Percentiles rank a stretch among this genome's conserved stretches.
Conservation (phyloP, 129 eudicot genomes). For the Pittosporum tobira region DNA sequence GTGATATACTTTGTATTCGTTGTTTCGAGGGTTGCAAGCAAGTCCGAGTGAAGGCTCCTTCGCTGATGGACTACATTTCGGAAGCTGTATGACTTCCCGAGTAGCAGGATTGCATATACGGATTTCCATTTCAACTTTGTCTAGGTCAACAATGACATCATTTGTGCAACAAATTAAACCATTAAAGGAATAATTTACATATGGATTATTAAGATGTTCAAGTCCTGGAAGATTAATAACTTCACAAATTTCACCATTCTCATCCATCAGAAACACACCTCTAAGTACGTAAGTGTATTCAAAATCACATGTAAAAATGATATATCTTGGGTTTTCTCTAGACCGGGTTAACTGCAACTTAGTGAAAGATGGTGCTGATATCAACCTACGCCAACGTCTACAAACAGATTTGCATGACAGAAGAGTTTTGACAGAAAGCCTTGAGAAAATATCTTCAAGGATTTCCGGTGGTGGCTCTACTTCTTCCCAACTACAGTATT, state of each 20-base stretch:
- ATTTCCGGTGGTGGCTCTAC: too few species aligned
- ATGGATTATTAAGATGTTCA: background rate
- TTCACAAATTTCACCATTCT: background rate
- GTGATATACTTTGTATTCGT: constrained; percentile 9
- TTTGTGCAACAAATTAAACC: too few species aligned
- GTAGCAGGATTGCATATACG: constrained; percentile 16
- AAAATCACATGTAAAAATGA: background rate
- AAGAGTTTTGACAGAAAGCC: constrained; percentile 15
- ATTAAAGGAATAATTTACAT: constrained; percentile 13
- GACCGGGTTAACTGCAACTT: background rate
- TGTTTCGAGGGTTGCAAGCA: background rate
- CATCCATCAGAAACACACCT: constrained; percentile 7
- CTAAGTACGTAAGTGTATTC: too few species aligned
- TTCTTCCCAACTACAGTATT: too few species aligned
- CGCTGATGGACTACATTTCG: constrained; percentile 5
- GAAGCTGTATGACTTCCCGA: constrained; percentile 18
- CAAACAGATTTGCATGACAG: constrained; percentile 12
- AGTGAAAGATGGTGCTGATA: constrained; percentile 6
- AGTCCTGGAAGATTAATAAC: background rate
- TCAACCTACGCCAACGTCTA: constrained; percentile 6
- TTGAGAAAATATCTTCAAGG: constrained; percentile 5
- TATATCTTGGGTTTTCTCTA: background rate
- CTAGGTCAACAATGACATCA: constrained; percentile 3
- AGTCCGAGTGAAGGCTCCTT: constrained; percentile 6
- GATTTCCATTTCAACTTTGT: background rate